Conservation (phyloP, 139 green algal genomes). For the Chlorella sp. region DNA sequence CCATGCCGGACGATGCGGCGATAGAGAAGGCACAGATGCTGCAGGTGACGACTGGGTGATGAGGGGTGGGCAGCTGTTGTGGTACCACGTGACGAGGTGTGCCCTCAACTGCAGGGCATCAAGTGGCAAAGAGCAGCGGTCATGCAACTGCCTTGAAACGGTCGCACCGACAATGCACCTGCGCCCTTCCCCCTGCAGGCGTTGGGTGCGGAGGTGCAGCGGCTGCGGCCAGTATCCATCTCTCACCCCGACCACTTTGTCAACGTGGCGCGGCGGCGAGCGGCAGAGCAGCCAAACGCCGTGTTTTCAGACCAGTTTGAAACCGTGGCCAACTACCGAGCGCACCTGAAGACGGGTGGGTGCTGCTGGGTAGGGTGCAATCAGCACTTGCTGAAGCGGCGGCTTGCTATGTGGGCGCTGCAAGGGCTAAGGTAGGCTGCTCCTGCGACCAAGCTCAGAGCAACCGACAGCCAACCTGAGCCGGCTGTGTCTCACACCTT, state of each 20-base stretch:
- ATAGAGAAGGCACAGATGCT: conserved; percentile 84
- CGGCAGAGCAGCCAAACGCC: conserved; percentile 54
- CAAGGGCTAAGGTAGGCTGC: no score
- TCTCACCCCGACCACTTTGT: conserved; percentile 94
- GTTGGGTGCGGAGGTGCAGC: conserved; percentile 77
- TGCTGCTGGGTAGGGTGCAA: neutral
- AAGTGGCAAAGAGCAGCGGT: no score
- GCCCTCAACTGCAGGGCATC: no score
- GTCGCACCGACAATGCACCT: neutral
- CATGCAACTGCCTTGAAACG: no score
- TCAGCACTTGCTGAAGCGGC: no score
- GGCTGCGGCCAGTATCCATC: conserved; percentile 93
- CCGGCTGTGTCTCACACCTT: neutral
- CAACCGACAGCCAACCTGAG: no score
- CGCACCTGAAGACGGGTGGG: conserved; percentile 77
- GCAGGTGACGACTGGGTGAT: neutral
- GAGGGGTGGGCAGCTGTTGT: neutral
- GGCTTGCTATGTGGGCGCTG: neutral
- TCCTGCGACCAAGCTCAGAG: no score
- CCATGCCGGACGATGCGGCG: conserved; percentile 94
- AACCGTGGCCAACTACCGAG: conserved; percentile 87
- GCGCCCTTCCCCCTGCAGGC: neutral
- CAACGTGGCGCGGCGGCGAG: conserved; percentile 81
- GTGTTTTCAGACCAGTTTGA: conserved; percentile 98
- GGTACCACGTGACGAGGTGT: no score